Base-by-base conservation (phyloP, 345 rosid species). In the Physaria fendleri region DNA sequence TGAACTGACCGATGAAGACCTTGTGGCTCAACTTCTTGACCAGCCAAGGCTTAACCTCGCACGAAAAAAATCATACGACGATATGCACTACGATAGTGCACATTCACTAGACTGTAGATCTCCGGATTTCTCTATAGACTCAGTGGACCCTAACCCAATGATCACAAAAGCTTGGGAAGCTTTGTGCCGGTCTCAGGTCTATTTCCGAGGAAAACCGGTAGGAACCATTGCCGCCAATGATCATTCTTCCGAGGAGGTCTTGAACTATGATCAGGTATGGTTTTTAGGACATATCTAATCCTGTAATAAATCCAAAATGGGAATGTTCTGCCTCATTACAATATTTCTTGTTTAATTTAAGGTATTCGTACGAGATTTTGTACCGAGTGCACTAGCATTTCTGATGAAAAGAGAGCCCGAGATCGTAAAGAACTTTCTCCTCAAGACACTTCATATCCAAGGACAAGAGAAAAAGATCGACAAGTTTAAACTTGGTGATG, bases 151-250 rank as follows among this genome's bases (percentile, higher is more conserved):
- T 7, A 88, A 88, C 54, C 95, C 95, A 0, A 84, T 91, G 86
- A 83, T 88, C 64, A 82, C 82, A 37, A 88, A 91, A 30, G 98
- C 96, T 4, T 91, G 98, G 98, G 95, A 91, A 30, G 81, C 96
- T 53, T 73, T 91, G 3, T 52, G 84, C 15, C 74, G 76, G 11
- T 84, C 96, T 16, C 68, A 81, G 38, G 96, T 91, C 47, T 64
- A 71, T 74, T 91, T 79, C 70, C 80, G 81, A 37, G 78, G 79
- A 54, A 85, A 85, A 51, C 95, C 98, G 0, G 86, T 85, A 28
- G 98, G 98, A 46, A 88, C 95, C 34, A 74, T 91, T 12, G 98
- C 92, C 0, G 96, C 96, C 0, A 55, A 67, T 41, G 96, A 91
- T 71, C 96, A 85, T 81, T 91, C 91, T 68, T 85, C 95, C 0